Base-by-base conservation (phyloP, 1,284 basidiomycete species). In the Cryptococcus maquisensis region DNA sequence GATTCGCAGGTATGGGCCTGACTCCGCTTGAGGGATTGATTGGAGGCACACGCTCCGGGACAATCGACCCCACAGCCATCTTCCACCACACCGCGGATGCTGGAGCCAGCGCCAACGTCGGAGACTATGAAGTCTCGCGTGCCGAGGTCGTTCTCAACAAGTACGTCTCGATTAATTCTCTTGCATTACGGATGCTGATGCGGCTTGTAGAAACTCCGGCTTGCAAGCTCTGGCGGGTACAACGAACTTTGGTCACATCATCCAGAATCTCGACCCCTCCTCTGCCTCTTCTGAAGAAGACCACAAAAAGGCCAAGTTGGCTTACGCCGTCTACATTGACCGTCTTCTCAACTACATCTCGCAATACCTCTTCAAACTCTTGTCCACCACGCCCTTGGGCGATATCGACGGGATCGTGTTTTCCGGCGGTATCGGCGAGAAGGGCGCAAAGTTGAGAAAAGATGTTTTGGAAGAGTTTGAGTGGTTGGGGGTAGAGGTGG, bases 391-490 rank as follows among this genome's bases (percentile, higher is more conserved):
- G 1, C 60, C 64, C 18, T 57, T 66, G 10, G 62, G 24, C 51
- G 75, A 59, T 15, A 82, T 91, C 6, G 86, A 91, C 69, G 89
- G 85, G 3, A 70, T 93, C 28, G 87, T 92, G 9, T 93, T 94
- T 69, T 81, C 87, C 0, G 90, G 90, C 4, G 90, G 90, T 0
- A 89, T 94, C 51, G 90, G 90, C 0, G 90, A 94, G 76, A 80
- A 80, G 62, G 83, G 84, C 49, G 77, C 75, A 7, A 78, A 82
- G 58, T 72, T 94, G 54, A 76, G 90, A 40, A 69, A 75, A 43
- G 82, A 83, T 26, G 79, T 92, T 12, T 78, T 77, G 16, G 69
- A 79, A 36, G 77, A 80, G 43, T 77, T 86, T 21, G 62, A 53
- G 21, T 87, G 83, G 71, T 68, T 91, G 24, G 86, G 86, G 0